Evolutionary conservation across 306 rosid species (phyloP), one percentile per base, ranked within the genome.

Genomic region (Styphnolobium japonicum): DNA sequence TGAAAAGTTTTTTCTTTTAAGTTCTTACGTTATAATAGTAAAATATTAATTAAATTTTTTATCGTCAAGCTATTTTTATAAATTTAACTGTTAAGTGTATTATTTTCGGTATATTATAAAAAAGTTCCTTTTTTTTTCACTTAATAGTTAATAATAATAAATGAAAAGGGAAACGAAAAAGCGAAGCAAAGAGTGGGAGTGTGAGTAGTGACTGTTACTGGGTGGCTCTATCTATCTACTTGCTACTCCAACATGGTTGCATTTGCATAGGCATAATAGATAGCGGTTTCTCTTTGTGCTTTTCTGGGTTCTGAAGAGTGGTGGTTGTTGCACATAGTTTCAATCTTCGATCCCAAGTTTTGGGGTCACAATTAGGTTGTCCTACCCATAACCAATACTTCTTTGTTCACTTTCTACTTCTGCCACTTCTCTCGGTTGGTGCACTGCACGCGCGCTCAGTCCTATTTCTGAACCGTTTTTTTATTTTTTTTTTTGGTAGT

Each of bases 391-490:
- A 71, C 79, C 70, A 11, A 14, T 80, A 55, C n/a, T 71, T 55
- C 55, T 60, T 9, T 11, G 42, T 19, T 48, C 6, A 6, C 31
- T 67, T 57, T 34, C 18, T 43, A 15, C 4, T 33, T 40, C 6
- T 75, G 33, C 39, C 62, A 36, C 75, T 67, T 83, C 76, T 77
- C 75, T 8, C 21, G 70, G 80, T 45, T 77, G 71, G 80, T 64
- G 71, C 80, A 75, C 31, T 43, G 62, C 48, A 75, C 49, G 5
- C 80, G 29, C 64, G 37, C 69, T 73, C 16, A 15, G 73, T 76
- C 67, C 79, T 79, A 58, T 82, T 75, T 85, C 78, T 89, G 88
- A 87, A 62, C 72, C 75, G 58, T 85, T 92, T 83, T 62, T 3
- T 27, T n/a, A n/a, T n/a, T n/a, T n/a, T n/a, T n/a, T n/a, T n/a